Base-by-base conservation (phyloP, 2,329 filamentous ascomycete genomes). In the Curvularia spicifera region DNA sequence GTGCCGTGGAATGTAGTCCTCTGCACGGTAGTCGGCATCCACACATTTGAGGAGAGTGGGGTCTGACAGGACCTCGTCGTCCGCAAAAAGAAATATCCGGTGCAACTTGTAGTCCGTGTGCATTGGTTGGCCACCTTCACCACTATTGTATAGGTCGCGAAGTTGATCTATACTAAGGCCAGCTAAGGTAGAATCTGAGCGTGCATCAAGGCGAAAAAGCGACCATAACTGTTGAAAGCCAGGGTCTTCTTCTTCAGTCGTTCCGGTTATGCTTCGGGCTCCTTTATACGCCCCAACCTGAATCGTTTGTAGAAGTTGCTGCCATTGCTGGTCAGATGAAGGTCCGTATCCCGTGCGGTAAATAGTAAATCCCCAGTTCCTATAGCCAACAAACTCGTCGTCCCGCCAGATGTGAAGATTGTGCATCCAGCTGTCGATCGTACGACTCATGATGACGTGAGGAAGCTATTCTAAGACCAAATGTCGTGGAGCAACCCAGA, bases 121-220 rank as follows among this genome's bases (percentile, higher is more conserved):
- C 33, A 65, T 55, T 37, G 57, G 62, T 37, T 56, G 24, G 40
- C 48, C 57, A 26, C 62, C 60, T 10, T 64, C 54, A 28, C 33
- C 22, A 33, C 33, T 50, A 20, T 55, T 63, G 47, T 63, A 67
- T 24, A 58, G 29, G 46, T 51, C 28, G 35, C 62, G 62, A 43
- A 67, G 44, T 33, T 65, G 57, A 18, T 64, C 56, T 20, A 60
- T 53, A 35, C 51, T 31, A 4, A 65, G 60, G 39, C 56, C 51
- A 10, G 50, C 52, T 15, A 63, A 53, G 7, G 57, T 47, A 43
- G 46, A 22, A 24, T 65, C 57, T 37, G 57, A 61, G 28, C 58
- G 62, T 35, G 58, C 53, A 50, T 67, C 62, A 15, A 65, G 52
- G 28, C 51, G 53, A 42, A 67, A 67, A 31, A 65, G 56, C 12